Evolutionary conservation across 2,329 filamentous ascomycete species (phyloP), one percentile per base, ranked within the genome.

Genomic region (Cercospora brassicicola): DNA sequence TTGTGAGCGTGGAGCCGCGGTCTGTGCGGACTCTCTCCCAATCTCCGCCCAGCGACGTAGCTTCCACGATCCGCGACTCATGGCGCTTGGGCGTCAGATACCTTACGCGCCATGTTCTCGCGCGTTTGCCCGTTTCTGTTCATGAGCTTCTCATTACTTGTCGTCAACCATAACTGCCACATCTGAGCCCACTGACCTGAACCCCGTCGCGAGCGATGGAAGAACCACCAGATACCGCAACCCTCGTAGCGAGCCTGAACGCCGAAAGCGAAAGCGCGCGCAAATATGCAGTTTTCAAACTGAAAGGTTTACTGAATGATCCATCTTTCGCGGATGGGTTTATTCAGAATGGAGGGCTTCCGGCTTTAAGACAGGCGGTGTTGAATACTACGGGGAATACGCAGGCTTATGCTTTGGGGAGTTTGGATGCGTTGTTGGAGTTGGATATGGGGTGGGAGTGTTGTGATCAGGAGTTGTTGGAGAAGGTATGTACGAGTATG

Each of bases 261-360:
- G 87, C 86, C 73, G 85, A 88, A 66, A 87, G 97, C 81, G 95
- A 99, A 84, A 94, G 92, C 66, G 90, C 92, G 74, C 92, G 94
- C 77, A 99, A 99, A 81, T 97, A 98, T 92, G 95, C 95, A 69
- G 95, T 96, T 69, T 99, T 99, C 87, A 97, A 97, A 83, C 88
- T 99, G 72, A 95, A 99, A 81, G 90, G 88, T 71, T 93, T 92
- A 70, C 97, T 99, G 81, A 94, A 94, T 78, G 95, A 99, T 81
- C 94, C 94, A 28, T 91, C 93, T 61, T 98, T 98, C 79, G 95
- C 95, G 76, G 95, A 98, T 79, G 89, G 96, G 74, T 99, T 99
- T 82, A 96, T 98, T 70, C 89, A 91, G 62, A 91, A 93, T 60
- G 93, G 93, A 66, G 95, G 95, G 3, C 85, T 98, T 72, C 86